These are phyloP conservation scores for Perilla frutescens DNA, from an alignment of 257 asterid genomes.

Conservation along the genomic window DNA sequence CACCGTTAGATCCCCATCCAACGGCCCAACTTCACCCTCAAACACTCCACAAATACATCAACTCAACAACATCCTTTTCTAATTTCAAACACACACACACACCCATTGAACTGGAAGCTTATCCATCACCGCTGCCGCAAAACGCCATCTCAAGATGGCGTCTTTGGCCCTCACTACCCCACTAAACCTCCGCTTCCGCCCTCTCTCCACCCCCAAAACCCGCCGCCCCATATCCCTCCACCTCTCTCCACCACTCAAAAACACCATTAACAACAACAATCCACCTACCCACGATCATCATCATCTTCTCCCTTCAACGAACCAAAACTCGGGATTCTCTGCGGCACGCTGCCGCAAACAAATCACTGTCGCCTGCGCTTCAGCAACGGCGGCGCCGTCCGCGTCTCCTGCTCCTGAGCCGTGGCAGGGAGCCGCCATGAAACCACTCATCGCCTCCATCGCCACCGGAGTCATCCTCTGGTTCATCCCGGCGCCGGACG, in stretches of 20 bases:
- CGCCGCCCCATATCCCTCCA: conserved; percentile 7
- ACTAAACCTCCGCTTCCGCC: neutral
- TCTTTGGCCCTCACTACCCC: neutral
- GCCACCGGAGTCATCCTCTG: conserved; percentile 80
- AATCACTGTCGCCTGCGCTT: conserved; percentile 18
- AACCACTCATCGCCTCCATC: conserved; percentile 76
- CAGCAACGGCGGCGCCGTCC: conserved; percentile 28
- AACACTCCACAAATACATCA: neutral
- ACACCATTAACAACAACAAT: neutral
- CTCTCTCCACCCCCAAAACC: neutral
- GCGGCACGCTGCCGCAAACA: too few relatives aligned
- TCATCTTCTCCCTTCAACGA: too few relatives aligned
- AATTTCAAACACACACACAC: neutral
- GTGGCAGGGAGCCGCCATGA: conserved; percentile 86
- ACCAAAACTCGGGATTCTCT: too few relatives aligned
- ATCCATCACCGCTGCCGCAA: neutral
- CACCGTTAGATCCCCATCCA: neutral
- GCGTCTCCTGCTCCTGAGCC: conserved; percentile 30
- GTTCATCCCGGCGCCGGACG: conserved; percentile 83
- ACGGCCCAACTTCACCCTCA: neutral
- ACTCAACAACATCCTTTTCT: neutral
- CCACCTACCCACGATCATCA: too few relatives aligned
- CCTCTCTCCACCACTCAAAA: neutral
- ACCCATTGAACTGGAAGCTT: neutral
- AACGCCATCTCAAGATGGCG: conserved; percentile 5